These are phyloP conservation scores for Pseudonectria buxi DNA, from an alignment of 2,329 filamentous ascomycete species.

Conservation along the genomic window DNA sequence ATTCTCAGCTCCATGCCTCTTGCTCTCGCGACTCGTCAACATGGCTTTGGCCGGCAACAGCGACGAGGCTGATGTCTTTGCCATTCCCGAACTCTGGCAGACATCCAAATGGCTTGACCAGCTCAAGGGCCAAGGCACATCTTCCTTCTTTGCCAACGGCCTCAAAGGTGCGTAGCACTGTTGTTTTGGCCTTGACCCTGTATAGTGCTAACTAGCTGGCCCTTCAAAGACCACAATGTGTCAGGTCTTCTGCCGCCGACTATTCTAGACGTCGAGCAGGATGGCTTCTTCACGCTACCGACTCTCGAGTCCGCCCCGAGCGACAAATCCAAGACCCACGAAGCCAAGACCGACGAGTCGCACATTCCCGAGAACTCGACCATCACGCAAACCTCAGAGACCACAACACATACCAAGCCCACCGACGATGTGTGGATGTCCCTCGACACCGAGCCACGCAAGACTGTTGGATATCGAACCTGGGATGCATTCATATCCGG, in stretches of 20 bases:
- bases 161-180: slow-evolving; percentile 23
- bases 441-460: slow-evolving; percentile 25
- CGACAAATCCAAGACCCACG: slow-evolving; percentile 5
- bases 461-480: slow-evolving; percentile 45
- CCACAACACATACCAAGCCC: slow-evolving; percentile 4
- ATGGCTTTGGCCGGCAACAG: slow-evolving; percentile 30
- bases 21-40: slow-evolving; percentile 1
- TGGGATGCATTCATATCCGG: slow-evolving; percentile 62
- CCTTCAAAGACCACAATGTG: slow-evolving; percentile 5
- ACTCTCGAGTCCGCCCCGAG: slow-evolving; percentile 5
- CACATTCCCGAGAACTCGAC: not conserved
- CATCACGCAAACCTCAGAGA: slow-evolving; percentile 3
- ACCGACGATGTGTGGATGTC: slow-evolving; percentile 40
- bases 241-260: slow-evolving; percentile 12
- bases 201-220: not conserved
- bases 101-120: slow-evolving; percentile 43
- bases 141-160: slow-evolving; percentile 39
- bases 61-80: slow-evolving; percentile 51
- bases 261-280: slow-evolving; percentile 14
- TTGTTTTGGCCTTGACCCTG: not conserved
- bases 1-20: slow-evolving; percentile 8
- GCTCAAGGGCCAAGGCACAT: slow-evolving; percentile 10
- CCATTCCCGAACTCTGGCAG: slow-evolving; percentile 55
- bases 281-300: slow-evolving; percentile 27
- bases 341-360: slow-evolving; percentile 1